Conservation (phyloP, 2,329 filamentous ascomycete species). For the Didymella exigua region DNA sequence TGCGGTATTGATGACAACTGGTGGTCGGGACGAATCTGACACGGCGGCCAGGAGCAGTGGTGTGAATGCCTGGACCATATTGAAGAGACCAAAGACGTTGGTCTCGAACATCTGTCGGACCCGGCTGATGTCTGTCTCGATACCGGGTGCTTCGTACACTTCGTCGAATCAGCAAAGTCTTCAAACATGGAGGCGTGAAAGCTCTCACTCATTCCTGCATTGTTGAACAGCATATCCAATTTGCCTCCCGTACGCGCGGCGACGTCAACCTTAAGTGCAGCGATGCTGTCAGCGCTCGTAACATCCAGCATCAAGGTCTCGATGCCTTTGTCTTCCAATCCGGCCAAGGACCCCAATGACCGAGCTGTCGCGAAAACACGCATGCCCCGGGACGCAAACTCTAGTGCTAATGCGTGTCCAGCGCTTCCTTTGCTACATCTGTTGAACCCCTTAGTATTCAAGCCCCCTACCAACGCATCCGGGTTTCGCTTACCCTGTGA, state of each 20-base stretch:
- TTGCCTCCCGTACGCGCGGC: constrained; percentile 46
- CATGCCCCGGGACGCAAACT: constrained; percentile 53
- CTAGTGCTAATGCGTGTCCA: constrained; percentile 60
- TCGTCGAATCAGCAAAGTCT: constrained; percentile 30
- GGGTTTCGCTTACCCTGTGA: not conserved
- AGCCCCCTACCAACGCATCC: not conserved
- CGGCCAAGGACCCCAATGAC: not conserved
- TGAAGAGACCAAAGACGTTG: constrained; percentile 61
- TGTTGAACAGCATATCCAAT: constrained; percentile 61
- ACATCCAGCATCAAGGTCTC: not conserved
- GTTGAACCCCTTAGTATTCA: not conserved
- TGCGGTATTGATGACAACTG: constrained; percentile 6
- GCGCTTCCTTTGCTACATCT: constrained; percentile 52
- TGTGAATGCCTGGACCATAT: constrained; percentile 58
- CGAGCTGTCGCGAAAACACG: constrained; percentile 25
- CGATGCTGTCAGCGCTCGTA: not conserved
- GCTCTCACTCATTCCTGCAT: constrained; percentile 48
- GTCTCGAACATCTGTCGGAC: constrained; percentile 48
- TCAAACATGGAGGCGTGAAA: not conserved
- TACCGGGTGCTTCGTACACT: constrained; percentile 38
- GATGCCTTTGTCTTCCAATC: not conserved
- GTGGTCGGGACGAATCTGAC: not conserved
- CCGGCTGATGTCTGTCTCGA: constrained; percentile 56
- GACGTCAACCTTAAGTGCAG: not conserved
- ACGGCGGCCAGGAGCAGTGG: constrained; percentile 52